Evolutionary conservation across 768 basidiomycete genomes (phyloP), one percentile per base, ranked within the genome.

Genomic region (Tricholoma furcatifolium): DNA sequence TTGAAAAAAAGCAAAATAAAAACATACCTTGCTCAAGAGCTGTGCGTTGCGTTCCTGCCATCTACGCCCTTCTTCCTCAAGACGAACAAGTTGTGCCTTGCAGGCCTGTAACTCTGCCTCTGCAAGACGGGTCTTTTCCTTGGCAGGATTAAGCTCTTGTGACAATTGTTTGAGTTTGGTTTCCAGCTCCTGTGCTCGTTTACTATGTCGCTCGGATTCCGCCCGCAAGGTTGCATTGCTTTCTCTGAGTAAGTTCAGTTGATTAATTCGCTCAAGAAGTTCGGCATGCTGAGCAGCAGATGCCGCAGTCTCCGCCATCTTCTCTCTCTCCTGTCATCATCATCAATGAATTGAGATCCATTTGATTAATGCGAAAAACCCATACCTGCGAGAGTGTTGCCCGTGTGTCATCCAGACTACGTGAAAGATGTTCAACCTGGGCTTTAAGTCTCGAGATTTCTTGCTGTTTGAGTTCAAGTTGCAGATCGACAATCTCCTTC

Each of bases 401-500:
- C 30, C 90, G 75, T 2, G 83, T 80, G 51, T 92, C 90, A 48
- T 91, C 81, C 61, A 94, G 69, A 39, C 70, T 82, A 56, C 84
- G 83, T 14, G 78, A 76, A 38, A 92, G 65, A 60, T 88, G 85
- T 6, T 93, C 91, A 23, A 89, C 79, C 63, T 93, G 88, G 17
- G 80, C 70, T 66, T 87, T 89, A 47, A 91, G 67, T 4, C 91
- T 81, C 8, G 81, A 70, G 58, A 80, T 89, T 71, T 94, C 91
- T 54, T 87, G 78, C 60, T 80, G 78, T 74, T 85, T 80, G 43
- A 94, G 80, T 61, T 93, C 89, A 21, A 92, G 76, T 57, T 93
- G 91, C 30, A 93, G 79, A 59, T 95, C 92, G 41, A 91, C 87
- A 47, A 95, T 92, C 65, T 94, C 91, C 70, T 95, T 93, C 75